Evolutionary conservation across 768 basidiomycete species (phyloP).

Genomic region (Fomitopsis serialis): DNA sequence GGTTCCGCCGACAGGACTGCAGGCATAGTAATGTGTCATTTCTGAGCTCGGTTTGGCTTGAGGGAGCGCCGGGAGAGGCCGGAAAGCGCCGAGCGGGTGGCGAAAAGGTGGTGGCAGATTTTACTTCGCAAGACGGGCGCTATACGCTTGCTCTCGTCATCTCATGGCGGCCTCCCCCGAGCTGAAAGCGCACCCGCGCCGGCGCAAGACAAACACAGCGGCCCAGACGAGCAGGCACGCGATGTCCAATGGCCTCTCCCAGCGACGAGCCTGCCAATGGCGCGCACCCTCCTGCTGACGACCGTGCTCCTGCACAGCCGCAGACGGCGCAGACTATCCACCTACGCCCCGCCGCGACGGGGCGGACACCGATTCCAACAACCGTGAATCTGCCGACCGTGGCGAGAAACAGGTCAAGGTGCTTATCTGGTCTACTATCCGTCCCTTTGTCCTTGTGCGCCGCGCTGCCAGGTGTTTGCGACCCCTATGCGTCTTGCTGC

Average conservation of each 20-base stretch:
- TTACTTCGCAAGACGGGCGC: neutral
- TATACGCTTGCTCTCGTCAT: neutral
- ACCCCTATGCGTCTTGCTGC: no score
- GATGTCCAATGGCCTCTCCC: slow-evolving; percentile 14
- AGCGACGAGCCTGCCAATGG: slow-evolving; percentile 16
- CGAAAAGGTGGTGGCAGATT: neutral
- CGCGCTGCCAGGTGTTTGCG: neutral
- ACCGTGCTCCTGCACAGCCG: slow-evolving; percentile 12
- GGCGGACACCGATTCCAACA: slow-evolving; percentile 6
- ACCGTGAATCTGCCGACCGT: slow-evolving; percentile 14
- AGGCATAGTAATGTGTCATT: no score
- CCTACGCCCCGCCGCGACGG: slow-evolving; percentile 9
- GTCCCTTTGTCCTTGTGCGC: slow-evolving; percentile 34
- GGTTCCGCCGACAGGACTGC: no score
- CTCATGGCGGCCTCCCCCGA: slow-evolving; percentile 1
- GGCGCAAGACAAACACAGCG: slow-evolving; percentile 15
- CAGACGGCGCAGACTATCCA: slow-evolving; percentile 13
- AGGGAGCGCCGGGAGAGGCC: neutral
- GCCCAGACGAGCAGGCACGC: slow-evolving; percentile 14
- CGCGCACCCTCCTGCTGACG: slow-evolving; percentile 16
- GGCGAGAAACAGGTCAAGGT: slow-evolving; percentile 30
- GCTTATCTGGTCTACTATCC: slow-evolving; percentile 28
- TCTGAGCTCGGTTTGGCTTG: no score
- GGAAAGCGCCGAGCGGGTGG: neutral
- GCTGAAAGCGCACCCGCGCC: neutral